Evolutionary conservation across 164 flowering plant genomes (phyloP).

Genomic region (Umbellularia californica): DNA sequence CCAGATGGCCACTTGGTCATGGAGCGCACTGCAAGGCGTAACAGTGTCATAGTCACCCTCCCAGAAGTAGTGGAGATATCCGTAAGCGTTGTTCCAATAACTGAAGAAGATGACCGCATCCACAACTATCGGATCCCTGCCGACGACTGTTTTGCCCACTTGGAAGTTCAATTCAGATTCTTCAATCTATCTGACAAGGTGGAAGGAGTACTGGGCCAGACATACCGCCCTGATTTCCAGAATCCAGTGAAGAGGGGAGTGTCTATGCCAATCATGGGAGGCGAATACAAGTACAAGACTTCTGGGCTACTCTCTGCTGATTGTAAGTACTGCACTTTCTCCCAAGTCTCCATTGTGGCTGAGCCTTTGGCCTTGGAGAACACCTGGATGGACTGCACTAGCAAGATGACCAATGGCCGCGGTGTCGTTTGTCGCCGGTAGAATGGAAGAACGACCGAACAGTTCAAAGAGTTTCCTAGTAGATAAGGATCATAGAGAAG

Average conservation of each 20-base stretch:
- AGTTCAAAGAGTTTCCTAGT: background rate
- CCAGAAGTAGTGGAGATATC: conserved; percentile 18
- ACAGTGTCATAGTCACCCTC: conserved; percentile 17
- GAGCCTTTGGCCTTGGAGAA: conserved; percentile 14
- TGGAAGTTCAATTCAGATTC: conserved; percentile 36
- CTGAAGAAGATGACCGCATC: conserved; percentile 12
- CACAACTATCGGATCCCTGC: conserved; percentile 35
- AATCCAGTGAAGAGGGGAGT: conserved; percentile 32
- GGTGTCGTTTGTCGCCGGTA: conserved; percentile 27
- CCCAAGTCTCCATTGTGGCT: background rate
- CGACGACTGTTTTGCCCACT: conserved; percentile 33
- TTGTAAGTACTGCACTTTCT: conserved; percentile 22
- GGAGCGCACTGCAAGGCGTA: conserved; percentile 16
- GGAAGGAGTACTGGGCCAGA: conserved; percentile 30
- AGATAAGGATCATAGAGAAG: background rate
- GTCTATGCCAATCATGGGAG: conserved; percentile 33
- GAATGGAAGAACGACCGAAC: background rate
- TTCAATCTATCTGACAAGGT: conserved; percentile 21
- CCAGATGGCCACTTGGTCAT: conserved; percentile 10
- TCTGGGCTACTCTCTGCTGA: conserved; percentile 22
- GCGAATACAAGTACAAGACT: conserved; percentile 29
- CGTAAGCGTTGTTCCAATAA: conserved; percentile 23
- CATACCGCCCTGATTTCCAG: conserved; percentile 22
- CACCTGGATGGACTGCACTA: conserved; percentile 17
- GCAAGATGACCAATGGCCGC: conserved; percentile 18